These are phyloP conservation scores for Ochetophila trinervis DNA, from an alignment of 306 rosid genomes.

Conservation along the genomic window DNA sequence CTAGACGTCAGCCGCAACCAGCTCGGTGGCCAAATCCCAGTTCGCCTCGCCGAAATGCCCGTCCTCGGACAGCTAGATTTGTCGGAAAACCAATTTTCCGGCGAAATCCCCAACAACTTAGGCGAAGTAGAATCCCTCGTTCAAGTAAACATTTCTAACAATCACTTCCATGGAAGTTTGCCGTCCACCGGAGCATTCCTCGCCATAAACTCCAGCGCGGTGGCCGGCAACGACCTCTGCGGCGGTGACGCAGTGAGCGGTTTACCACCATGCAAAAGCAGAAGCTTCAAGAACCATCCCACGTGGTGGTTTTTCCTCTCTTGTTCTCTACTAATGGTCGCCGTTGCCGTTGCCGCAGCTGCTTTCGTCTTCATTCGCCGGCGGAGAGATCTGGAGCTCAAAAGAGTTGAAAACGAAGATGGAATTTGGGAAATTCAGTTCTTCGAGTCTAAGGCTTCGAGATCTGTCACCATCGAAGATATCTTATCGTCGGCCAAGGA, in stretches of 20 bases:
- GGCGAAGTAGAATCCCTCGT: constrained; percentile 63
- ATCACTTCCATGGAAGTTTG: constrained; percentile 60
- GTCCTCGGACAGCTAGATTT: constrained; percentile 78
- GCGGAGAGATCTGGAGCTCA: constrained; percentile 31
- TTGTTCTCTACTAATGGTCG: constrained; percentile 30
- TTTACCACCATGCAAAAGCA: constrained; percentile 57
- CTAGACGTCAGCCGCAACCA: constrained; percentile 65
- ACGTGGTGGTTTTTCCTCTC: constrained; percentile 45
- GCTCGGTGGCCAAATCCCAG: constrained; percentile 56
- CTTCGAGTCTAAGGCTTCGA: constrained; percentile 41
- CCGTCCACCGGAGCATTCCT: constrained; percentile 78
- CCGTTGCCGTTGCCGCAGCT: constrained; percentile 21
- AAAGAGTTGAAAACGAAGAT: constrained; percentile 52
- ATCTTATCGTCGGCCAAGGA: constrained; percentile 41
- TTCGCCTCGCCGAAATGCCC: constrained; percentile 48
- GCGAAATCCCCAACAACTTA: constrained; percentile 59
- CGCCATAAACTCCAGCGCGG: constrained; percentile 64
- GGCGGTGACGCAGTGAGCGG: constrained; percentile 27
- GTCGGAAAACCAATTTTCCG: constrained; percentile 66
- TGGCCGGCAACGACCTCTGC: constrained; percentile 73
- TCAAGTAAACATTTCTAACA: constrained; percentile 74
- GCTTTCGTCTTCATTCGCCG: constrained; percentile 31
- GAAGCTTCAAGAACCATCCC: constrained; percentile 12
- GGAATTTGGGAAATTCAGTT: constrained; percentile 69
- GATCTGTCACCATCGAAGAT: constrained; percentile 40